A percentile compares a stretch with the other conserved stretches of the same genome.
These are phyloP conservation scores for Monilinia vaccinii-corymbosi DNA, from an alignment of 2,329 filamentous ascomycete genomes.

Conservation along the genomic window DNA sequence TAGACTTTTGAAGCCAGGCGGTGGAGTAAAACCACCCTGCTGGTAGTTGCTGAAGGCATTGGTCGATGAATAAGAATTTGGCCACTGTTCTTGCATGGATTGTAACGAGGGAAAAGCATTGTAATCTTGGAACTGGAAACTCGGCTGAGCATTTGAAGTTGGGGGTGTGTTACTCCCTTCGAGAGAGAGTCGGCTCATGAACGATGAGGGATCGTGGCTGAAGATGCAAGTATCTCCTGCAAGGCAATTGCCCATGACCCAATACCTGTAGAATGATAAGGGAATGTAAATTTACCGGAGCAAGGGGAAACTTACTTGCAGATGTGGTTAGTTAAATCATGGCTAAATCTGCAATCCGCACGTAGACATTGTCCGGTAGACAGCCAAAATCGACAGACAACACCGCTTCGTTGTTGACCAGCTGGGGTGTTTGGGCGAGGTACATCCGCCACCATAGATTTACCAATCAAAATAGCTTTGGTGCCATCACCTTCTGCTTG, in stretches of 20 bases:
- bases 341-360: slow-evolving; percentile 93
- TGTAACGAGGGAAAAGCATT: slow-evolving; percentile 76
- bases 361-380: slow-evolving; percentile 92
- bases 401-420: slow-evolving; percentile 68
- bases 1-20: slow-evolving; percentile 59
- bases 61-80: slow-evolving; percentile 34
- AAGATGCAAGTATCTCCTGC: slow-evolving; percentile 93
- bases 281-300: slow-evolving; percentile 5
- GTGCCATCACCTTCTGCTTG: slow-evolving; percentile 42
- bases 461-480: slow-evolving; percentile 72
- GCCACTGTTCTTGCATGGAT: slow-evolving; percentile 49
- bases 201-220: slow-evolving; percentile 84
- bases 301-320: slow-evolving; percentile 70
- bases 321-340: slow-evolving; percentile 89
- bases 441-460: slow-evolving; percentile 70
- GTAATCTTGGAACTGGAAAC: slow-evolving; percentile 73
- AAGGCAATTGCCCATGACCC: slow-evolving; percentile 90
- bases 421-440: slow-evolving; percentile 68
- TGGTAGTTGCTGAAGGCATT: slow-evolving; percentile 44
- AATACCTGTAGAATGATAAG: slow-evolving; percentile 54
- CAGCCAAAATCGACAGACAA: slow-evolving; percentile 96
- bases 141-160: slow-evolving; percentile 51
- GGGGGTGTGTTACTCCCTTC: slow-evolving; percentile 60
- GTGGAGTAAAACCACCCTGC: slow-evolving; percentile 48
- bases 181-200: slow-evolving; percentile 72